Base-by-base conservation (phyloP, 2,329 filamentous ascomycete genomes). In the Hypomyces perniciosus region DNA sequence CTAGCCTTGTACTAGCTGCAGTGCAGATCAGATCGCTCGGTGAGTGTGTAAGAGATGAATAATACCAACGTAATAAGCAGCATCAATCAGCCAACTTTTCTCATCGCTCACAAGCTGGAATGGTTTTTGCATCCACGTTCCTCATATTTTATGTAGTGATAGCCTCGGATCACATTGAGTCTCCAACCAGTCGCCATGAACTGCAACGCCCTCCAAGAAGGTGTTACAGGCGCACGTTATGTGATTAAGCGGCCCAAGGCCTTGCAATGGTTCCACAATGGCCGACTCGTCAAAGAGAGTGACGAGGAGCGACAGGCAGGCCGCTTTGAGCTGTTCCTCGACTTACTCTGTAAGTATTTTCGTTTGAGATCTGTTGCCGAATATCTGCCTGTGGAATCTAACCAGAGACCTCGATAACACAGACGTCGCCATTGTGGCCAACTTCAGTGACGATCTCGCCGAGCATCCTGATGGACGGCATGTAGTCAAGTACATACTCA, bases 311-410 rank as follows among this genome's bases (percentile, higher is more conserved):
- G 72, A 29, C 68, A 72, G 56, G 72, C 72, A 5, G 65, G 67
- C 1, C 70, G 73, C 9, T 77, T 77, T 51, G 73, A 76, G 58
- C 68, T 77, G 31, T 77, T 77, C 53, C 69, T 77, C 1, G 74
- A 77, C 48, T 61, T 77, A 35, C 60, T 77, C 8, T 77, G 74
- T 66, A 54, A 54, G 65, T 55, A 20, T 10, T 26, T 12, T n/a
- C 4, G 13, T 3, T 10, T 4, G 2, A 5, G 5, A 28, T 35
- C 27, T 20, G 4, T 20, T 2, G 8, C 31, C 7, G 2, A 5
- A 20, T 20, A 3, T 20, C 20, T 20, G 20, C 20, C 20, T 20
- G 20, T 20, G 20, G 20, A 20, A 20, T 20, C 20, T 20, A 20
- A 20, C 20, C 20, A 20, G 20, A 20, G 20, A 20, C 1, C 4